Percentiles rank a stretch among this genome's conserved stretches.
Conservation (phyloP, 352 stramenopile species). For the Globisporangium alternatum region DNA sequence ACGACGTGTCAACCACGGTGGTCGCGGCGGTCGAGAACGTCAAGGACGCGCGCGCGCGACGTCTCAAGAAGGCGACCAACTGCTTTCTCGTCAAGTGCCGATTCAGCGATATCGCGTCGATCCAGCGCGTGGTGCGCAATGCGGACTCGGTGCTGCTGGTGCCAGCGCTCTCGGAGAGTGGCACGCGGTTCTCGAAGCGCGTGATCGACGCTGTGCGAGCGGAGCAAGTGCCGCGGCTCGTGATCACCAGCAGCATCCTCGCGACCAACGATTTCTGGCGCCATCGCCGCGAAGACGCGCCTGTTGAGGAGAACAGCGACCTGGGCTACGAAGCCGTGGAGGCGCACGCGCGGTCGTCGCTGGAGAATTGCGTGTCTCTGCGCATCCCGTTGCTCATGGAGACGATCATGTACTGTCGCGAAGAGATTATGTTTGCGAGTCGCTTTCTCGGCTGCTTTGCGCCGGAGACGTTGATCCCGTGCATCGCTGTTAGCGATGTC, state of each 20-base stretch:
- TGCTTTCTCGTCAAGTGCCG: conserved; percentile 62
- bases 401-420: conserved; percentile 67
- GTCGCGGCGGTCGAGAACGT: conserved; percentile 55
- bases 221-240: conserved; percentile 49
- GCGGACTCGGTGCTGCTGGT: conserved; percentile 66
- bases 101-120: conserved; percentile 38
- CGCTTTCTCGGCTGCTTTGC: conserved; percentile 57
- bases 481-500: conserved; percentile 68
- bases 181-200: conserved; percentile 61
- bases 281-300: neutral
- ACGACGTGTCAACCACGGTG: conserved; percentile 45
- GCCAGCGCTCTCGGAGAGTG: conserved; percentile 51
- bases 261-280: conserved; percentile 36
- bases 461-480: conserved; percentile 44
- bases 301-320: conserved; percentile 20
- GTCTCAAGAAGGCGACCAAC: conserved; percentile 49
- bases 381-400: conserved; percentile 77
- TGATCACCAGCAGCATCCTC: conserved; percentile 69
- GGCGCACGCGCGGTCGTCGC: conserved; percentile 44
- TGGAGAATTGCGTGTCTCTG: conserved; percentile 52
- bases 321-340: conserved; percentile 64
- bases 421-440: conserved; percentile 69
- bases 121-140: conserved; percentile 64
- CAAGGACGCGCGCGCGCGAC: conserved; percentile 45
- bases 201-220: conserved; percentile 53